Conservation (phyloP, 2,329 filamentous ascomycete genomes). For the Bipolaris oryzae region DNA sequence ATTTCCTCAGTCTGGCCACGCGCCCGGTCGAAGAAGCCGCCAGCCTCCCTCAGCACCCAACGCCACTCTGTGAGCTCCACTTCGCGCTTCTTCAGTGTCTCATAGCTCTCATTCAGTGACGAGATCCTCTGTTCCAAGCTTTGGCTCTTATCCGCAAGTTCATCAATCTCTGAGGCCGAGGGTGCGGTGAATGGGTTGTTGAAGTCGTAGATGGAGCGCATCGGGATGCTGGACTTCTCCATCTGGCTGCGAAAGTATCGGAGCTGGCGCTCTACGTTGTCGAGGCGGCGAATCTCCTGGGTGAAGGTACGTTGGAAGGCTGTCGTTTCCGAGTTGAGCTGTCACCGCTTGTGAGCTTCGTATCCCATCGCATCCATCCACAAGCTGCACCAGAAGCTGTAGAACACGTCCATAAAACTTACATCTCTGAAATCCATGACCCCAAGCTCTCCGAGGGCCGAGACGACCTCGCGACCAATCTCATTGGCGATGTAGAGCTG, state of each 20-base stretch:
- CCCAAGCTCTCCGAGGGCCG: constrained; percentile 92
- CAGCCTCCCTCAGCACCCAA: constrained; percentile 95
- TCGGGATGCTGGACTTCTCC: constrained; percentile 85
- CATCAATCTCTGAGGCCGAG: constrained; percentile 93
- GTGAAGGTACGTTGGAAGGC: constrained; percentile 98
- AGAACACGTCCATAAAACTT: constrained; percentile 48
- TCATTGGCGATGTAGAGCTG: constrained; percentile 99
- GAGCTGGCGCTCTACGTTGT: constrained; percentile 97
- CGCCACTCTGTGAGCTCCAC: constrained; percentile 98
- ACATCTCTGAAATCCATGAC: constrained; percentile 98
- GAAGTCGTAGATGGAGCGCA: constrained; percentile 91
- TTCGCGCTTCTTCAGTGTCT: constrained; percentile 96
- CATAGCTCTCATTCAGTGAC: constrained; percentile 96
- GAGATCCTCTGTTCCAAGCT: constrained; percentile 88
- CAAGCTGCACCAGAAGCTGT: constrained; percentile 24
- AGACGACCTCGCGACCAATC: constrained; percentile 97
- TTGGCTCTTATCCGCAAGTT: constrained; percentile 90
- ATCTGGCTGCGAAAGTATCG: constrained; percentile 96
- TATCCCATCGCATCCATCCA: constrained; percentile 22
- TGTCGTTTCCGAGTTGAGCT: constrained; percentile 92
- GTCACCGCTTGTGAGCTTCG: constrained; percentile 35
- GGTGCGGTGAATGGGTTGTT: constrained; percentile 84
- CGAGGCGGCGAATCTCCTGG: constrained; percentile 93
- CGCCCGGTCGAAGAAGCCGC: constrained; percentile 95
- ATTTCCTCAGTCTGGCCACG: constrained; percentile 98